Conservation (phyloP, 257 asterid species). For the Thymus quinquecostatus region DNA sequence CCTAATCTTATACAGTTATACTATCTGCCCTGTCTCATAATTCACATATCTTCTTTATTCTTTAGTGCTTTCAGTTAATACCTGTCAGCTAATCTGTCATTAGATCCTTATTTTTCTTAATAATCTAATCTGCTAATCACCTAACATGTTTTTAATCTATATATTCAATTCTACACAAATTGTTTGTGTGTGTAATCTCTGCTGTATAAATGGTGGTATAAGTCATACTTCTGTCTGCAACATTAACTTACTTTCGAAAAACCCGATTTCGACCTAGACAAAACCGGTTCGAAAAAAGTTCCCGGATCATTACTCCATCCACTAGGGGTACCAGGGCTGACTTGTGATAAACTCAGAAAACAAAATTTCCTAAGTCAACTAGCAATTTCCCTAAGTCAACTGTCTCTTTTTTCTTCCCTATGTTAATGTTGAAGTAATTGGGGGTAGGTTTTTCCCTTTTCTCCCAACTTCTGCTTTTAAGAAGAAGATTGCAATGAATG, state of each 20-base stretch:
- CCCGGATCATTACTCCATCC: not conserved
- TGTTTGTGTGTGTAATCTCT: not conserved
- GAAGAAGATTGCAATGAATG: slow-evolving; percentile 16
- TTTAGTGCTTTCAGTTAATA: not conserved
- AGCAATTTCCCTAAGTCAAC: slow-evolving; percentile 13
- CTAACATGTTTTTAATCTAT: not conserved
- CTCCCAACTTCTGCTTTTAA: not conserved
- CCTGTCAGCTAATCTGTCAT: slow-evolving; percentile 23
- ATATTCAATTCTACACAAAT: not conserved
- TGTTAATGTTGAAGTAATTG: not conserved
- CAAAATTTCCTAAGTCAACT: slow-evolving; percentile 13
- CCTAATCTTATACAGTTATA: not conserved
- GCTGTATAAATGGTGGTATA: not conserved
- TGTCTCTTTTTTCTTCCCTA: not conserved
- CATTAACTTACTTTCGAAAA: not conserved
- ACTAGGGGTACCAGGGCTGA: not conserved
- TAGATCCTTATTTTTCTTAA: slow-evolving; percentile 3
- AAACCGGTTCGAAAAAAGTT: not conserved
- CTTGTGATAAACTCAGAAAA: not conserved
- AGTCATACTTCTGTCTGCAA: not conserved
- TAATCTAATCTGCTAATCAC: not conserved
- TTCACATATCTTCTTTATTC: slow-evolving; percentile 6
- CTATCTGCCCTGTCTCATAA: not conserved
- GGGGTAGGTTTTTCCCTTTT: not conserved
- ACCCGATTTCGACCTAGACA: not conserved